phyloP scores from a whole-genome alignment of 176 grass and related monocot species.

The Zoysia japonica region DNA sequence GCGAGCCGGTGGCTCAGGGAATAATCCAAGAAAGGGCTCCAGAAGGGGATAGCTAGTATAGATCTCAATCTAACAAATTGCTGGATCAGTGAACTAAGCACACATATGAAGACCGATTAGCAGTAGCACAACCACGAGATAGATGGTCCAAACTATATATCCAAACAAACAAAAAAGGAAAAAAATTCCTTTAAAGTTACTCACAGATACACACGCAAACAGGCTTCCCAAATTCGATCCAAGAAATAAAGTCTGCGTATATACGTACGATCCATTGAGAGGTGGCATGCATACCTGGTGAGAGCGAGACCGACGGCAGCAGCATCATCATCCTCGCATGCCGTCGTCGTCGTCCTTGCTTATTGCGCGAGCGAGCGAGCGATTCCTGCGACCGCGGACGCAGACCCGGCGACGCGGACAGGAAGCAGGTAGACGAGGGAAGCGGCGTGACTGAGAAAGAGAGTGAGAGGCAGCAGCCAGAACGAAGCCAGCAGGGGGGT shows the following conservation, averaged over 20 bases:
- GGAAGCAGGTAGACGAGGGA: not conserved
- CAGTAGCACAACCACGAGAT: not conserved
- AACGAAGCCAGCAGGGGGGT: not conserved
- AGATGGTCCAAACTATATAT: not conserved
- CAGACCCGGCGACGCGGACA: not conserved
- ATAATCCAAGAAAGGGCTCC: conserved; percentile 28
- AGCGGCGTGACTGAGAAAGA: not conserved
- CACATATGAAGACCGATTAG: not conserved
- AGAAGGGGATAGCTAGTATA: no score
- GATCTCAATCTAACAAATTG: not conserved
- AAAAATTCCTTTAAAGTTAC: no score
- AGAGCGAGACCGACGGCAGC: conserved; percentile 29
- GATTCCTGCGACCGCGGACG: no score
- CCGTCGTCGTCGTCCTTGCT: not conserved
- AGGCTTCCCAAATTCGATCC: not conserved
- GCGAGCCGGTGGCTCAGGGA: not conserved
- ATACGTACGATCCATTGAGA: not conserved
- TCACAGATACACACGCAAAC: not conserved
- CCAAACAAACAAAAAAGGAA: not conserved
- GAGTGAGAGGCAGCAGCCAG: no score
- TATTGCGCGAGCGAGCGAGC: not conserved
- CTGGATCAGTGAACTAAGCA: not conserved
- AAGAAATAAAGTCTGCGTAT: not conserved
- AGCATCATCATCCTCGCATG: not conserved
- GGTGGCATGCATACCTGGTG: conserved; percentile 26